phyloP scores from a whole-genome alignment of 164 flowering plant species.

The Stephania cephalantha region DNA sequence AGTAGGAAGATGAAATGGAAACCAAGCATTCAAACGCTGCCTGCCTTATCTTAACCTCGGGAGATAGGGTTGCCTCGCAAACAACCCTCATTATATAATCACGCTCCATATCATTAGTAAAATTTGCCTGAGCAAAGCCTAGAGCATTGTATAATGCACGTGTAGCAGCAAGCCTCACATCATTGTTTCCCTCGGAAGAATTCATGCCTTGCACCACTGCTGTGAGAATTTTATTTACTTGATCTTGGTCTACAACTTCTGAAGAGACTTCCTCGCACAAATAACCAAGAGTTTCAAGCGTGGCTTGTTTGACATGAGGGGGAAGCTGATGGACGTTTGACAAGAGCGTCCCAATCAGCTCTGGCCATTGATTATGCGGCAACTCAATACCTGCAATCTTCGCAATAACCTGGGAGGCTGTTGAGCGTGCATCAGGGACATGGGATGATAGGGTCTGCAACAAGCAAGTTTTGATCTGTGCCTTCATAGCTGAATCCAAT shows the following conservation, averaged over 20 bases:
- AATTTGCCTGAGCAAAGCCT: slow-evolving; percentile 62
- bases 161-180: slow-evolving; percentile 59
- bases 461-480: slow-evolving; percentile 39
- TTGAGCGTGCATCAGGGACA: slow-evolving; percentile 47
- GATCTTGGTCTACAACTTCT: slow-evolving; percentile 51
- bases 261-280: slow-evolving; percentile 62
- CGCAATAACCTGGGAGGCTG: slow-evolving; percentile 61
- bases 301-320: slow-evolving; percentile 48
- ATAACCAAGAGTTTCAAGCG: slow-evolving; percentile 56
- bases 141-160: slow-evolving; percentile 50
- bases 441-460: slow-evolving; percentile 45
- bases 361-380: slow-evolving; percentile 64
- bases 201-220: slow-evolving; percentile 65
- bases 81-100: slow-evolving; percentile 64
- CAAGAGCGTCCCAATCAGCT: slow-evolving; percentile 41
- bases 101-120: slow-evolving; percentile 59
- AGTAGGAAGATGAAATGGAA: slow-evolving; percentile 51
- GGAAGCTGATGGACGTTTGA: slow-evolving; percentile 45
- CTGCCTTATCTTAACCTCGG: slow-evolving; percentile 48
- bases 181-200: slow-evolving; percentile 38
- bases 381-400: slow-evolving; percentile 58
- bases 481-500: slow-evolving; percentile 31
- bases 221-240: slow-evolving; percentile 55
- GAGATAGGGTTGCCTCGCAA: slow-evolving; percentile 54
- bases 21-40: slow-evolving; percentile 70